These are phyloP conservation scores for Ramularia endophylla DNA, from an alignment of 2,329 filamentous ascomycete species.

Conservation along the genomic window DNA sequence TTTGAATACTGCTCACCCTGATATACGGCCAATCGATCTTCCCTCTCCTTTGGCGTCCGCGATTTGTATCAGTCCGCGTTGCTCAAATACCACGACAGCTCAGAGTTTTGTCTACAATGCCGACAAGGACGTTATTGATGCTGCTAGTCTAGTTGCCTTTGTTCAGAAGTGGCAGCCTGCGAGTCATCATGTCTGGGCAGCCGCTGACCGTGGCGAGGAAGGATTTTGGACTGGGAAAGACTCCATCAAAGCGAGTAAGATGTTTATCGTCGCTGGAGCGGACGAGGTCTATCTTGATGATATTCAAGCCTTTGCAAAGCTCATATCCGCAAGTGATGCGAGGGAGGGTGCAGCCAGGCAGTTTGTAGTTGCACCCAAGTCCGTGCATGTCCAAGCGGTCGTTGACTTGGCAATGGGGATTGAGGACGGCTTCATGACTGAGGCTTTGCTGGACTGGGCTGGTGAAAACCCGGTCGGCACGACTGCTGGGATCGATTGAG, in stretches of 20 bases:
- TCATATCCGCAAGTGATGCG: too few relatives aligned
- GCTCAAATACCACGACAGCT: not conserved
- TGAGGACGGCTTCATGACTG: not conserved
- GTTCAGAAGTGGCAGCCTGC: not conserved
- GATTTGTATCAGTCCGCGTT: too few relatives aligned
- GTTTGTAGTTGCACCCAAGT: not conserved
- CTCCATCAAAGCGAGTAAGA: not conserved
- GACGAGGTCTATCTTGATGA: not conserved
- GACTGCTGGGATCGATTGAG: too few relatives aligned
- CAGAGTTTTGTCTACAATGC: not conserved
- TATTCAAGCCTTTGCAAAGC: not conserved
- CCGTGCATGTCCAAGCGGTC: conserved; percentile 1
- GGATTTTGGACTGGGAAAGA: not conserved
- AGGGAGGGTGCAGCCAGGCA: not conserved
- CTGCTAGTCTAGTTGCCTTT: not conserved
- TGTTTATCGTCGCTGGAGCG: not conserved
- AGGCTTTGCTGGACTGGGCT: too few relatives aligned
- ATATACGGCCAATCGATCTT: not conserved
- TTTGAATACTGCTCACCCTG: not conserved
- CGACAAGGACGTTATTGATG: not conserved
- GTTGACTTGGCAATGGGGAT: not conserved
- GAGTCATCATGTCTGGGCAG: not conserved
- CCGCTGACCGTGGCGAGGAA: not conserved
- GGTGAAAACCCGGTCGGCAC: too few relatives aligned
- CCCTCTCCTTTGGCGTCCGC: too few relatives aligned